A percentile compares a stretch with the other conserved stretches of the same genome.
These are phyloP conservation scores for Botrytis aclada DNA, from an alignment of 2,329 filamentous ascomycete species.

Conservation along the genomic window DNA sequence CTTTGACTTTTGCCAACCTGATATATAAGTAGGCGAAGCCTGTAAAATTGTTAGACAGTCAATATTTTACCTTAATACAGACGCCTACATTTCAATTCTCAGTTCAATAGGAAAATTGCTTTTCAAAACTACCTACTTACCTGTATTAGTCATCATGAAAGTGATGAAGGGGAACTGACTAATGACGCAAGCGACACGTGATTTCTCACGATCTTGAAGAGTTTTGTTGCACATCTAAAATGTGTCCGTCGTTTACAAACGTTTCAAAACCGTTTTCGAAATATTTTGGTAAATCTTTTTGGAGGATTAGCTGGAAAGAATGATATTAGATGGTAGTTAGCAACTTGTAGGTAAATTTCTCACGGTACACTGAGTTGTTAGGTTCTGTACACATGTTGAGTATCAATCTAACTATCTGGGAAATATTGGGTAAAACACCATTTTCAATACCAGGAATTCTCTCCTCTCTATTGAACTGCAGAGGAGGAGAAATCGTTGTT, in stretches of 20 bases:
- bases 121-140: neutral
- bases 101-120: neutral
- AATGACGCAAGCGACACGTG: neutral
- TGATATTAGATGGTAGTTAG: neutral
- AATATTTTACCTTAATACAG: neutral
- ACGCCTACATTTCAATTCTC: neutral
- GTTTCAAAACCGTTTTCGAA: neutral
- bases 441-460: neutral
- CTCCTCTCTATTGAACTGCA: too few species aligned
- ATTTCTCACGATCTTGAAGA: neutral
- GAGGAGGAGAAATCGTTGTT: neutral
- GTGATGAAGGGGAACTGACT: neutral
- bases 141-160: neutral
- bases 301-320: neutral
- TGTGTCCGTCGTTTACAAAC: neutral
- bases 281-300: neutral
- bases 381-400: neutral
- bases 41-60: neutral
- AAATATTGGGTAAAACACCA: neutral
- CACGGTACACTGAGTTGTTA: neutral
- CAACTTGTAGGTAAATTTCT: neutral
- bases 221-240: neutral
- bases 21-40: neutral
- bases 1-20: neutral
- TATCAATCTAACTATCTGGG: neutral